Evolutionary conservation across 208 protist genomes (phyloP).

Genomic region (Plasmodiophora brassicae): DNA sequence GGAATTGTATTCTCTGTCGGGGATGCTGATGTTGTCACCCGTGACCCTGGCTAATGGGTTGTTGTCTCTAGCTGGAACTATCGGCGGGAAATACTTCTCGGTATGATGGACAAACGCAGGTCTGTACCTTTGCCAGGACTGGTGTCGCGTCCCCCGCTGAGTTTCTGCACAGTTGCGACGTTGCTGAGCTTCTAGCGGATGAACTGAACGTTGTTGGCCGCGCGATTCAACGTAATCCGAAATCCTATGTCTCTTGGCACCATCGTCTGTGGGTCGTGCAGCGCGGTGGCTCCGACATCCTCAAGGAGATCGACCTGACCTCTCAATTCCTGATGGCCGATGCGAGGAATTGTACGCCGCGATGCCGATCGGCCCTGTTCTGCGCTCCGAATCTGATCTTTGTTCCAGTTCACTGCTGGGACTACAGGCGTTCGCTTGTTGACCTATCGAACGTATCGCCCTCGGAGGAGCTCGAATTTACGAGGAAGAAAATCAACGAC

Average conservation of each 20-base stretch:
- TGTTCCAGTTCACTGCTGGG: slow-evolving; percentile 39
- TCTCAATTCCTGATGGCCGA: slow-evolving; percentile 57
- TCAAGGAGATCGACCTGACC: slow-evolving; percentile 58
- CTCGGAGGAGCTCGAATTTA: slow-evolving; percentile 70
- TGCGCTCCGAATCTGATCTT: slow-evolving; percentile 59
- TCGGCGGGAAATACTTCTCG: neutral
- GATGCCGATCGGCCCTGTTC: slow-evolving; percentile 55
- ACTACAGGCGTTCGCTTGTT: neutral
- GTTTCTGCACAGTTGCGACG: neutral
- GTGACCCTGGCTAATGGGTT: neutral
- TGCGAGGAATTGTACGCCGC: slow-evolving; percentile 55
- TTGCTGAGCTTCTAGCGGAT: neutral
- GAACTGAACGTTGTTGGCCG: slow-evolving; percentile 35
- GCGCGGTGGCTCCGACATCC: slow-evolving; percentile 36
- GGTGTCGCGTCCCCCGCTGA: neutral
- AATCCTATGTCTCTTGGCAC: slow-evolving; percentile 43
- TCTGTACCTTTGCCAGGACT: too few relatives aligned
- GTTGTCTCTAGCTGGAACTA: neutral
- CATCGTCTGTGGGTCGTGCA: slow-evolving; percentile 38
- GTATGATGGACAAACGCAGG: too few relatives aligned
- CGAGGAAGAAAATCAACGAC: slow-evolving; percentile 69
- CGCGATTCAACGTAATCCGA: slow-evolving; percentile 32
- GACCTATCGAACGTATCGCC: neutral
- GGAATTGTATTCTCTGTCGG: slow-evolving; percentile 33
- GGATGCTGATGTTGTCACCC: neutral